A percentile compares a stretch with the other conserved stretches of the same genome.
These are phyloP conservation scores for Euphorbia corollata DNA, from an alignment of 441 rosid genomes.

Conservation along the genomic window DNA sequence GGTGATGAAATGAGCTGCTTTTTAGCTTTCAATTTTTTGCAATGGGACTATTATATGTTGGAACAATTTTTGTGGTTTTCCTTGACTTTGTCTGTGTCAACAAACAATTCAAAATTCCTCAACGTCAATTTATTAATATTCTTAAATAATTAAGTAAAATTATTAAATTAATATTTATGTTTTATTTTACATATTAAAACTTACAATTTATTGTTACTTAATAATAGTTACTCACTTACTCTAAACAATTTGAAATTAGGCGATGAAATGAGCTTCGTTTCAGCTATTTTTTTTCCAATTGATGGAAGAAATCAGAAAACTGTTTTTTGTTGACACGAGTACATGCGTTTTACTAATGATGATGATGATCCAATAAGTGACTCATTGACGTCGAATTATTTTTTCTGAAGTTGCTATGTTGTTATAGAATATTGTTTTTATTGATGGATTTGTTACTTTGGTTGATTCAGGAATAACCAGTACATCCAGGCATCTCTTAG, in stretches of 20 bases:
- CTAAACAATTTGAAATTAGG: no score
- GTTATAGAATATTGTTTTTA: slow-evolving; percentile 1
- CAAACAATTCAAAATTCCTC: no score
- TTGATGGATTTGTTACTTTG: slow-evolving; percentile 20
- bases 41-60: no score
- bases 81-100: no score
- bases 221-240: no score
- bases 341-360: neutral
- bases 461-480: slow-evolving; percentile 54
- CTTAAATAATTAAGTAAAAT: no score
- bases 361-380: neutral
- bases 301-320: neutral
- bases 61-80: no score
- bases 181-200: no score
- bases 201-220: no score
- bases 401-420: slow-evolving; percentile 1
- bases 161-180: no score
- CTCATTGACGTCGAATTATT: neutral
- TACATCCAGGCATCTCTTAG: slow-evolving; percentile 51
- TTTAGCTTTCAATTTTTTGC: neutral
- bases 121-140: no score
- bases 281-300: neutral
- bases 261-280: slow-evolving; percentile 2
- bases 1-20: slow-evolving; percentile 2
- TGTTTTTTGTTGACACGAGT: neutral